Evolutionary conservation across 345 rosid species (phyloP), one percentile per base, ranked within the genome.

Genomic region (Dimocarpus longan): DNA sequence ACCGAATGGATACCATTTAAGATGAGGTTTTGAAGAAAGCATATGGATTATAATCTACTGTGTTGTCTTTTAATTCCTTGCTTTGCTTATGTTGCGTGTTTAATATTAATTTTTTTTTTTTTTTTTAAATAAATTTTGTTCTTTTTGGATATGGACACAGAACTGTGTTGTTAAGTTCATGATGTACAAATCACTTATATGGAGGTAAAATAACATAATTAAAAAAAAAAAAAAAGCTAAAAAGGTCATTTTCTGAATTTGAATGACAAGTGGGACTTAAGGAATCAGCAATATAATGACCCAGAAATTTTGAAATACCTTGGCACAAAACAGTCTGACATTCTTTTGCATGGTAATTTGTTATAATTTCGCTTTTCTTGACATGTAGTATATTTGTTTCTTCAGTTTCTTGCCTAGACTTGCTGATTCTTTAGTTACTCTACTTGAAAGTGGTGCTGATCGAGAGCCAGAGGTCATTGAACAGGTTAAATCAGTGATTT

Each of bases 381-480:
- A 77, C 79, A 75, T 43, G 40, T 78, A 22, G n/a, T 82, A 52
- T 75, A 56, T 76, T 82, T 70, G 50, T 73, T 18, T 81, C 80
- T 68, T 63, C 82, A 95, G 98, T 62, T 92, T 93, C 81, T 82
- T 93, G 71, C 93, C 96, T 6, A 83, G 86, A 68, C 67, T 94
- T 86, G 89, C 82, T 63, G 89, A 86, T 77, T 87, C 97, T 65
- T 72, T 91, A 13, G 86, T 85, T 54, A 76, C 82, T 80, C 96
- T 93, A 63, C 91, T 95, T 44, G 69, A 90, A 81, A 85, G 79
- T 85, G 98, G 98, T 73, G 99, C 91, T 22, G 90, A 91, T 69
- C 91, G 91, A 79, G 98, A 93, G 82, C 89, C 99, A 24, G 98
- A 95, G 79, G 90, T 93, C 76, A 79, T 95, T 81, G 93, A 95